Percentiles rank a stretch among this genome's conserved stretches.
Conservation (phyloP, 495 filamentous ascomycete genomes). For the Penicillium soppii region DNA sequence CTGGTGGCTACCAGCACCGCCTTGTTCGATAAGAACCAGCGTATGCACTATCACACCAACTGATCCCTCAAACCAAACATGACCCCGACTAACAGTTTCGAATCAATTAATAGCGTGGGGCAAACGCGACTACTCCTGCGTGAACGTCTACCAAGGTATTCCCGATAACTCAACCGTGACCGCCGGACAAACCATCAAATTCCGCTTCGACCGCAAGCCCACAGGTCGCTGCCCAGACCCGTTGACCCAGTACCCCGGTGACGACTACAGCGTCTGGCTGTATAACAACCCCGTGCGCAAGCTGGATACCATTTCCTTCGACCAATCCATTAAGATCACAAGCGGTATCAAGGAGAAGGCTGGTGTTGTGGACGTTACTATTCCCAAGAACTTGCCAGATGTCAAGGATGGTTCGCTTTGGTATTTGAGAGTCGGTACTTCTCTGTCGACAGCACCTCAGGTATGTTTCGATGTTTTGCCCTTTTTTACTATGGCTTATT, state of each 20-base stretch:
- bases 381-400: slow-evolving; percentile 28
- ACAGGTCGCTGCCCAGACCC: slow-evolving; percentile 25
- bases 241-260: slow-evolving; percentile 21
- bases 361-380: slow-evolving; percentile 25
- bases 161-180: slow-evolving; percentile 34
- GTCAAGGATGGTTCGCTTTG: slow-evolving; percentile 33
- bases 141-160: slow-evolving; percentile 39
- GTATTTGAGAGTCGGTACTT: slow-evolving; percentile 33
- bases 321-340: slow-evolving; percentile 24
- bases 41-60: slow-evolving; percentile 18
- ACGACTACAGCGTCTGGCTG: slow-evolving; percentile 30
- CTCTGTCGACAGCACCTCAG: slow-evolving; percentile 33
- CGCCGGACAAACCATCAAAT: slow-evolving; percentile 21
- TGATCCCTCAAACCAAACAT: not conserved
- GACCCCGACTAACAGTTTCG: not conserved
- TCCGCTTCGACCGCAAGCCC: slow-evolving; percentile 34
- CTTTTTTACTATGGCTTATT: not conserved
- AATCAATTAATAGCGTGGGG: slow-evolving; percentile 31
- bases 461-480: slow-evolving; percentile 12
- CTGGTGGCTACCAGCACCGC: slow-evolving; percentile 29
- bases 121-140: slow-evolving; percentile 39
- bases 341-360: slow-evolving; percentile 18
- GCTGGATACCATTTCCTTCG: slow-evolving; percentile 19
- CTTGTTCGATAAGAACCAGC: slow-evolving; percentile 37
- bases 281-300: slow-evolving; percentile 41